Percentiles rank a stretch among this genome's conserved stretches.
Evolutionary conservation across 495 filamentous ascomycete species (phyloP).

Genomic region (Lasiosphaeria hispida): DNA sequence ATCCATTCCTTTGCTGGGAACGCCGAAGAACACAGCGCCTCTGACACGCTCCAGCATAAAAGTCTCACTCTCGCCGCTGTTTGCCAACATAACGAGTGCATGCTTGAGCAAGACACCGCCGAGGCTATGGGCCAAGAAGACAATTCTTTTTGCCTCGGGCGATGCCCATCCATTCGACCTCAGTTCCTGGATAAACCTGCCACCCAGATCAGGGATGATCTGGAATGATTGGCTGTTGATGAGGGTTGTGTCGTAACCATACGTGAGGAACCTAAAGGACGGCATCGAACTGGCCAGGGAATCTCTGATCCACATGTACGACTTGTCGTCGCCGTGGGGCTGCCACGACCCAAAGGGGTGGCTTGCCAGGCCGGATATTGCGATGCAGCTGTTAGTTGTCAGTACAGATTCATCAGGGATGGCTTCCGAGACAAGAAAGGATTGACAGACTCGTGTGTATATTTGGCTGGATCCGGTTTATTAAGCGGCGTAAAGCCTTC

Average conservation of each 20-base stretch:
- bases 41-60: conserved; percentile 14
- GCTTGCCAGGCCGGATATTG: conserved; percentile 21
- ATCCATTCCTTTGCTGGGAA: conserved; percentile 32
- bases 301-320: conserved; percentile 37
- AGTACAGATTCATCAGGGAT: no score
- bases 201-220: conserved; percentile 19
- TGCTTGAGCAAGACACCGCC: conserved; percentile 37
- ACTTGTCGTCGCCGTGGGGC: conserved; percentile 17
- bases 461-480: no score
- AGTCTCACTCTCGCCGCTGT: no score
- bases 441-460: no score
- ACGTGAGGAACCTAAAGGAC: conserved; percentile 25
- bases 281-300: conserved; percentile 25
- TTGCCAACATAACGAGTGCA: conserved; percentile 19
- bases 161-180: conserved; percentile 6
- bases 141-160: conserved; percentile 15
- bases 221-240: conserved; percentile 18
- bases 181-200: conserved; percentile 2
- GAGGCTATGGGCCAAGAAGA: conserved; percentile 39
- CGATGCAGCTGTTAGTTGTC: conserved; percentile 25
- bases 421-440: no score
- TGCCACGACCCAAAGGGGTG: conserved; percentile 22
- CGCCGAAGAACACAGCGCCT: conserved; percentile 36
- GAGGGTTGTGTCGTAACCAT: conserved; percentile 30
- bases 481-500: no score